phyloP scores from a whole-genome alignment of 768 basidiomycete genomes.

The Suillus luteus region DNA sequence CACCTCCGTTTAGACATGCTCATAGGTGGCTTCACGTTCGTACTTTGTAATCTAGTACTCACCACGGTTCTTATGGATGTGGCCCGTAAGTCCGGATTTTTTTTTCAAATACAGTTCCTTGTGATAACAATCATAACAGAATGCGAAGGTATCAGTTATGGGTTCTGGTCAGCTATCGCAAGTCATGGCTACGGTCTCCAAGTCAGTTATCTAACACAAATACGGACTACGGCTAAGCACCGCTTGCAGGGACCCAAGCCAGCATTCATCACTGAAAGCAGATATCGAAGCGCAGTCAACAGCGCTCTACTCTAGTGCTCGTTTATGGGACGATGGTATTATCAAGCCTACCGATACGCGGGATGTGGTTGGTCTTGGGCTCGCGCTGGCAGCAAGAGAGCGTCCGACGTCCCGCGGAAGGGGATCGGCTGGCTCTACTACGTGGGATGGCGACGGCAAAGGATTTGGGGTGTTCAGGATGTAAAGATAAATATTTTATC shows the following conservation, averaged over 20 bases:
- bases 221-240: conserved; percentile 4
- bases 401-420: conserved; percentile 21
- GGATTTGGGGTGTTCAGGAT: conserved; percentile 93
- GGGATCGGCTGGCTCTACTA: conserved; percentile 37
- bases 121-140: conserved; percentile 42
- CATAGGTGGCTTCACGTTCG: conserved; percentile 6
- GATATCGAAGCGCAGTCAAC: conserved; percentile 91
- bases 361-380: conserved; percentile 84
- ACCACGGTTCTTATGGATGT: conserved; percentile 96
- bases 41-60: conserved; percentile 61
- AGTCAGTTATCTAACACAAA: conserved; percentile 43
- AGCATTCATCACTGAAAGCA: conserved; percentile 70
- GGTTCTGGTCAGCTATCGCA: conserved; percentile 90
- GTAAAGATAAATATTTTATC: conserved; percentile 41
- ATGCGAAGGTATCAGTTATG: conserved; percentile 95
- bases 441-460: conserved; percentile 70
- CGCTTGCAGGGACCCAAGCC: conserved; percentile 66
- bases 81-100: conserved; percentile 67
- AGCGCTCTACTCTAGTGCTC: conserved; percentile 84
- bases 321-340: conserved; percentile 94
- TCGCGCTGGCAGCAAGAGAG: conserved; percentile 70
- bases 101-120: conserved; percentile 3
- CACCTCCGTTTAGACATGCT: not conserved
- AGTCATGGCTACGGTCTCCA: conserved; percentile 90
- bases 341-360: conserved; percentile 89